Conservation (phyloP, 2,329 filamentous ascomycete genomes). For the Paecilomyces formosus region DNA sequence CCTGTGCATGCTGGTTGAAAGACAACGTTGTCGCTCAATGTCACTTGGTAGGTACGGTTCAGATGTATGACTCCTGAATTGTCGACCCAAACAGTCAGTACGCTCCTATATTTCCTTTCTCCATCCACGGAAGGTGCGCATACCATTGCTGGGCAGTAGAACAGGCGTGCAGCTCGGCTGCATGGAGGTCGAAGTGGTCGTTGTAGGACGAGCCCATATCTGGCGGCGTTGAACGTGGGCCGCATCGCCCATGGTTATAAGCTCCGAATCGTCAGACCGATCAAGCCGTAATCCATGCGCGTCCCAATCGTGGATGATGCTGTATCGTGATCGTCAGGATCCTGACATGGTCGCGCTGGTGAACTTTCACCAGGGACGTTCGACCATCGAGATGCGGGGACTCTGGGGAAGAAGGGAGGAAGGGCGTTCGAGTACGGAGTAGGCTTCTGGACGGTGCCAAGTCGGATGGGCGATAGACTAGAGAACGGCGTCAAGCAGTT, state of each 20-base stretch:
- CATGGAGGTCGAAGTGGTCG: constrained; percentile 27
- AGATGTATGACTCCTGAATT: constrained; percentile 33
- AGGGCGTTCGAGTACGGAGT: not conserved
- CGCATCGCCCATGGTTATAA: constrained; percentile 25
- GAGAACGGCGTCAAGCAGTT: not conserved
- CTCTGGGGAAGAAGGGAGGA: not conserved
- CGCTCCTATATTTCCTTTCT: not conserved
- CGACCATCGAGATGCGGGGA: not conserved
- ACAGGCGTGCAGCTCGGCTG: constrained; percentile 54
- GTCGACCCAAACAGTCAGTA: not conserved
- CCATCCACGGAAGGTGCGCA: constrained; percentile 17
- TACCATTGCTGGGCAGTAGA: constrained; percentile 53
- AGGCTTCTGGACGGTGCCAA: not conserved
- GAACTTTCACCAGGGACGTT: not conserved
- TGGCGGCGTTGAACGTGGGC: constrained; percentile 28
- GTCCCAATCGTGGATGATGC: not conserved
- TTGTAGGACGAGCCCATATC: constrained; percentile 32
- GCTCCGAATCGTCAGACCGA: constrained; percentile 8
- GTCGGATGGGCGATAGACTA: not conserved
- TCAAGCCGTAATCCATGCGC: constrained; percentile 7
- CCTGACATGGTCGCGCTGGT: not conserved
- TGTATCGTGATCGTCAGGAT: not conserved
- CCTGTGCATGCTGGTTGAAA: constrained; percentile 45
- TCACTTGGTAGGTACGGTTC: constrained; percentile 34
- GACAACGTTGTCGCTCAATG: constrained; percentile 41